Base-by-base conservation (phyloP, 192 early-diverging fungal species). In the Entomortierella lignicola region DNA sequence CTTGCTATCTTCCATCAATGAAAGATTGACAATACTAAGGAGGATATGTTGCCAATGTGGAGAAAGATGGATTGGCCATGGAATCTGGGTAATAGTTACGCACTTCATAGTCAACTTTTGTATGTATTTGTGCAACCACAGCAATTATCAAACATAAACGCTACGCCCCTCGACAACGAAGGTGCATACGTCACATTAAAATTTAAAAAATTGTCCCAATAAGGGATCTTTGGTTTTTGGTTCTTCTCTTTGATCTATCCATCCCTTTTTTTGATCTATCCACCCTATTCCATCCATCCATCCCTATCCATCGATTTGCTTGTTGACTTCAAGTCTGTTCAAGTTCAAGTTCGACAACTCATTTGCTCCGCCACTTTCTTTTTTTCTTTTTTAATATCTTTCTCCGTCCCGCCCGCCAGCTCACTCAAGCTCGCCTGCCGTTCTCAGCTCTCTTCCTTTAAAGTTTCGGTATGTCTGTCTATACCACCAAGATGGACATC, bases 381-480 rank as follows among this genome's bases (percentile, higher is more conserved):
- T 6, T 25, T 60, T 44, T 23, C n/a, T 15, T 47, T 15, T 47
- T 47, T 47, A 47, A 11, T 50, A 23, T 27, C 12, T 5, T 27
- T 4, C 59, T 8, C 42, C 4, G 34, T 30, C 25, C 26, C 12
- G 26, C 60, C 43, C 27, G 60, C 44, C 60, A 29, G 44, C 60
- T 20, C 44, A 20, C 12, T 12, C 43, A 11, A 30, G 30, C 44
- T 62, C 60, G n/a, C 29, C 47, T 26, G 5, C 39, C 12, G 52
- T 32, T 37, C 34, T 4, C 10, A 7, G 34, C 34, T 10, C n/a
- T 21, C 31, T 15, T 32, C 34, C 63, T 29, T 18, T 23, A 26
- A 69, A 51, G 47, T 58, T 72, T 66, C 66, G 73, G 73, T 77
- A 77, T 77, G 73, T 77, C 73, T 77, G 39, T 77, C 73, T 77